A percentile compares a stretch with the other conserved stretches of the same genome.
Evolutionary conservation across 768 basidiomycete species (phyloP).

Genomic region (Pluteus cervinus): DNA sequence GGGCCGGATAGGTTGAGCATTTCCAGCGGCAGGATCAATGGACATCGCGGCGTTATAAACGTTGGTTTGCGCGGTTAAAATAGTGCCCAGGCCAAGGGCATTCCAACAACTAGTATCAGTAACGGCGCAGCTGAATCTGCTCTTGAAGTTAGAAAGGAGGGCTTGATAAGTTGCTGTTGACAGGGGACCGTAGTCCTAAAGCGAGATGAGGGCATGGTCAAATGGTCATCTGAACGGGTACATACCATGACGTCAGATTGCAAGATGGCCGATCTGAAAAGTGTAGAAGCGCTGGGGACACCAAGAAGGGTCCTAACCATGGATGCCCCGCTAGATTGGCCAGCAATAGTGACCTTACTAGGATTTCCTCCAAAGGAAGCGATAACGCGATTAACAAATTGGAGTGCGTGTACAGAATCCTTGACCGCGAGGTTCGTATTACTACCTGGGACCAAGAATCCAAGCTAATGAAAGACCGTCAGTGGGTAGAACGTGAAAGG

Average conservation of each 20-base stretch:
- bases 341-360: constrained; percentile 67
- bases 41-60: constrained; percentile 34
- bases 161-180: constrained; percentile 43
- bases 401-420: constrained; percentile 61
- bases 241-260: constrained; percentile 86
- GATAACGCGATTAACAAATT: constrained; percentile 52
- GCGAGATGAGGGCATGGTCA: constrained; percentile 5
- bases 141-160: constrained; percentile 48
- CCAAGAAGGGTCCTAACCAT: constrained; percentile 76
- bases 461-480: constrained; percentile 41
- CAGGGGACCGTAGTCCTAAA: constrained; percentile 69
- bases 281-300: constrained; percentile 56
- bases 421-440: constrained; percentile 66
- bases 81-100: constrained; percentile 37
- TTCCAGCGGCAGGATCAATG: constrained; percentile 50
- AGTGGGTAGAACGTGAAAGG: not conserved
- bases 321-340: constrained; percentile 77
- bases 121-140: constrained; percentile 37
- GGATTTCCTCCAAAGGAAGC: constrained; percentile 63
- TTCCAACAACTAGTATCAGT: constrained; percentile 45
- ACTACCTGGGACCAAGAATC: constrained; percentile 67
- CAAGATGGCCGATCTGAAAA: constrained; percentile 75
- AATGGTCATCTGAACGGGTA: not conserved
- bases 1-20: constrained; percentile 56
- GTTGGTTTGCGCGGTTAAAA: constrained; percentile 49